phyloP scores from a whole-genome alignment of 1,284 basidiomycete genomes.

The Lentinula novae-zelandiae region DNA sequence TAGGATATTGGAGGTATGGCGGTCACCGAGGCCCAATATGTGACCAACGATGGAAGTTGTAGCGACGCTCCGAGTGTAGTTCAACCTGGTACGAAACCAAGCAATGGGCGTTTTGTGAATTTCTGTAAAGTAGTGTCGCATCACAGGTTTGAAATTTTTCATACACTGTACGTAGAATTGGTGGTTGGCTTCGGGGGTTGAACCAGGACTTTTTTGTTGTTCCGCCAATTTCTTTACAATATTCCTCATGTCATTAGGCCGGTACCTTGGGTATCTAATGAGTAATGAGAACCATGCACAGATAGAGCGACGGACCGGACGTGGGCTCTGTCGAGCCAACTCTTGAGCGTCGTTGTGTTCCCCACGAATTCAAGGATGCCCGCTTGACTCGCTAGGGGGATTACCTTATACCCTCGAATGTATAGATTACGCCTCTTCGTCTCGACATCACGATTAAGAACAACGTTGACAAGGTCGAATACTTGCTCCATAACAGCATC shows the following conservation, averaged over 20 bases:
- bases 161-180: conserved; percentile 52
- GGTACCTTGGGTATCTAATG: conserved; percentile 24
- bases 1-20: conserved; percentile 91
- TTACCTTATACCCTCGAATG: conserved; percentile 85
- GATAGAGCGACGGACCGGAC: conserved; percentile 36
- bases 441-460: conserved; percentile 72
- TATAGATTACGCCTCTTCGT: conserved; percentile 72
- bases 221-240: not conserved
- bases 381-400: conserved; percentile 79
- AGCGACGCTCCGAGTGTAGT: conserved; percentile 89
- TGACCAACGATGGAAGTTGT: conserved; percentile 95
- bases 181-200: conserved; percentile 33
- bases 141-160: conserved; percentile 73
- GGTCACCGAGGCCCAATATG: conserved; percentile 89
- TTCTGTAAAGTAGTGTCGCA: conserved; percentile 94
- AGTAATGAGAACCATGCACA: not conserved
- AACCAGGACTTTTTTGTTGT: conserved; percentile 25
- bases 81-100: conserved; percentile 93
- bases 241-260: conserved; percentile 29
- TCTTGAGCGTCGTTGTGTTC: conserved; percentile 68
- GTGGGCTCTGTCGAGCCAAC: conserved; percentile 63
- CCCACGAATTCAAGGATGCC: conserved; percentile 92
- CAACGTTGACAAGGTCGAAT: conserved; percentile 84
- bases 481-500: conserved; percentile 99
- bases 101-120: conserved; percentile 81